A percentile compares a stretch with the other conserved stretches of the same genome.
Evolutionary conservation across 805 yeast genomes (phyloP).

Genomic region (Pichia rugopelliculosa): DNA sequence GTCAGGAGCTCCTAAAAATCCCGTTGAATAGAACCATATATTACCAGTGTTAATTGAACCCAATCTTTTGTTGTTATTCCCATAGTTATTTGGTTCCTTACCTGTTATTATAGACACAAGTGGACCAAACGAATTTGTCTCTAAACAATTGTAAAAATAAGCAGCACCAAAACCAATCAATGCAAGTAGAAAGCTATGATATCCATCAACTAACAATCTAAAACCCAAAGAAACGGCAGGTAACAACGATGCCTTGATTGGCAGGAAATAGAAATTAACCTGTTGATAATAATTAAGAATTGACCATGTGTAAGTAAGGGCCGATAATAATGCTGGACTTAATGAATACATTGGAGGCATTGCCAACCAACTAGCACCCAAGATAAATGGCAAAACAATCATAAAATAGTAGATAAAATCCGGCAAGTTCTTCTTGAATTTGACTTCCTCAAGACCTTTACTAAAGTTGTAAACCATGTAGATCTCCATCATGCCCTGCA

Average conservation of each 20-base stretch:
- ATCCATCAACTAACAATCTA: constrained; percentile 39
- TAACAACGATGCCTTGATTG: constrained; percentile 49
- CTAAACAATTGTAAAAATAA: constrained; percentile 55
- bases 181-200: constrained; percentile 33
- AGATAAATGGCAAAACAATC: constrained; percentile 40
- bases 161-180: constrained; percentile 48
- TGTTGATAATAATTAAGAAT: constrained; percentile 45
- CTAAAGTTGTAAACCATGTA: constrained; percentile 53
- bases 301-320: constrained; percentile 58
- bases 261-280: constrained; percentile 46
- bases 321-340: constrained; percentile 38
- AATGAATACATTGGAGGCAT: constrained; percentile 25
- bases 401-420: constrained; percentile 51
- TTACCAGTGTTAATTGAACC: constrained; percentile 23
- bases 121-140: constrained; percentile 48
- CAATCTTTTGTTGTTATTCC: constrained; percentile 20
- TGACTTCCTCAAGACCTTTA: constrained; percentile 47
- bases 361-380: constrained; percentile 26
- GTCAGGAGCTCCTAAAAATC: constrained; percentile 49
- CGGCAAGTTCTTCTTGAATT: constrained; percentile 39
- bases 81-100: constrained; percentile 16
- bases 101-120: constrained; percentile 28
- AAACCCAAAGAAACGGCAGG: constrained; percentile 38
- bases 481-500: constrained; percentile 42
- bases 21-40: constrained; percentile 41